Conservation (phyloP, 257 asterid species). For the Oldenlandia corymbosa region DNA sequence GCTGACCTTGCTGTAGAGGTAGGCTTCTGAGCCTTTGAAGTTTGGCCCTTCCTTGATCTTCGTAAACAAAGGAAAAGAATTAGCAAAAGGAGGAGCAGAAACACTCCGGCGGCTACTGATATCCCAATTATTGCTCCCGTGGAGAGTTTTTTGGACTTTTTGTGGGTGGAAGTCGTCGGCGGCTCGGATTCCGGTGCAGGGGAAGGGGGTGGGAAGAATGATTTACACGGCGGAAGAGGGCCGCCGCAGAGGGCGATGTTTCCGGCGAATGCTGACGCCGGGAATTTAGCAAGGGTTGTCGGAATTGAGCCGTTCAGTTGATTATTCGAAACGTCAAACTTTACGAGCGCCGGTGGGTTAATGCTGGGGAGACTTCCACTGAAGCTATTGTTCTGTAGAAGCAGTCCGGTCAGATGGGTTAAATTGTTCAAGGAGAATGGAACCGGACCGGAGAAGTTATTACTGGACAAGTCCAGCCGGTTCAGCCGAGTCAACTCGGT, state of each 20-base stretch:
- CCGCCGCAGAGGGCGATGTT: conserved; percentile 69
- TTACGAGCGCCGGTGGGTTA: conserved; percentile 35
- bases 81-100: conserved; percentile 38
- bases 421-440: conserved; percentile 72
- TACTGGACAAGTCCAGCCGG: conserved; percentile 68
- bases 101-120: conserved; percentile 43
- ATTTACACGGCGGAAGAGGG: conserved; percentile 76
- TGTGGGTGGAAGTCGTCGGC: not conserved
- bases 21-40: conserved; percentile 41
- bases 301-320: conserved; percentile 92
- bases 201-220: conserved; percentile 76
- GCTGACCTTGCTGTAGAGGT: conserved; percentile 19
- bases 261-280: conserved; percentile 56
- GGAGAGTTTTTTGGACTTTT: conserved; percentile 42
- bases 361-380: conserved; percentile 76
- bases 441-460: conserved; percentile 66
- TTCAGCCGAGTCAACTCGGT: conserved; percentile 58
- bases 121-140: conserved; percentile 73
- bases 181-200: conserved; percentile 47
- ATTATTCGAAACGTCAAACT: conserved; percentile 58
- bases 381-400: conserved; percentile 56
- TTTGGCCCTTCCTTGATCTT: conserved; percentile 22
- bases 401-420: conserved; percentile 64
- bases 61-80: conserved; percentile 40
- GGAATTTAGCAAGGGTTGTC: conserved; percentile 45